Evolutionary conservation across 2,329 filamentous ascomycete genomes (phyloP), one percentile per base, ranked within the genome.

Genomic region (Arachnopeziza araneosa): DNA sequence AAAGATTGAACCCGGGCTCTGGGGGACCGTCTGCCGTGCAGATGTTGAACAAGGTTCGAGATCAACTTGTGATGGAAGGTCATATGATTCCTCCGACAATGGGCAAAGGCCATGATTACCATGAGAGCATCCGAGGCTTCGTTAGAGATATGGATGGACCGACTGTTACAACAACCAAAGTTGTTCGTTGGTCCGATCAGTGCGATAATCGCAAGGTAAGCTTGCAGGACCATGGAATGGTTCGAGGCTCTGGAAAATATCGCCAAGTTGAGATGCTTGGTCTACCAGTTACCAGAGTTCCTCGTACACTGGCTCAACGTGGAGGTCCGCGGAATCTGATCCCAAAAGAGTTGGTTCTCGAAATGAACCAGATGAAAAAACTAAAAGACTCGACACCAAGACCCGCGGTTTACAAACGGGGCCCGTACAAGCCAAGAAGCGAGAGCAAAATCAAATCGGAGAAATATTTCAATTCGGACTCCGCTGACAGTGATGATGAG

Each of bases 31-130:
- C 63, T 14, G 64, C 66, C 14, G 19, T 58, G 0, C 70, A 72
- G 49, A 59, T 64, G 21, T 24, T 72, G 1, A 63, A 60, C n/a
- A 71, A 68, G 60, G 10, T 68, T 14, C 60, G 69, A 9, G 62
- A 67, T 14, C 32, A 60, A 10, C 51, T 72, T 1, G 24, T 71
- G 4, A 54, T 49, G 1, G 69, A 72, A 61, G 70, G 70, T 2
- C 69, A 71, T 36, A 54, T 72, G 55, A 67, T 71, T 22, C 70
- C 70, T n/a, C 70, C 70, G 3, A 49, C 60, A 1, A 50, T 68
- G 8, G 65, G 64, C 9, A 70, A 67, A 55, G 55, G 56, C 4
- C 23, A 48, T 4, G 12, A 24, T 1, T 21, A 57, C 12, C 58
- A 67, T 54, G 26, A 57, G 1, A 58, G 51, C 1, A 56, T 70